Evolutionary conservation across 2,329 filamentous ascomycete genomes (phyloP).

Genomic region (Erysiphe neolycopersici): DNA sequence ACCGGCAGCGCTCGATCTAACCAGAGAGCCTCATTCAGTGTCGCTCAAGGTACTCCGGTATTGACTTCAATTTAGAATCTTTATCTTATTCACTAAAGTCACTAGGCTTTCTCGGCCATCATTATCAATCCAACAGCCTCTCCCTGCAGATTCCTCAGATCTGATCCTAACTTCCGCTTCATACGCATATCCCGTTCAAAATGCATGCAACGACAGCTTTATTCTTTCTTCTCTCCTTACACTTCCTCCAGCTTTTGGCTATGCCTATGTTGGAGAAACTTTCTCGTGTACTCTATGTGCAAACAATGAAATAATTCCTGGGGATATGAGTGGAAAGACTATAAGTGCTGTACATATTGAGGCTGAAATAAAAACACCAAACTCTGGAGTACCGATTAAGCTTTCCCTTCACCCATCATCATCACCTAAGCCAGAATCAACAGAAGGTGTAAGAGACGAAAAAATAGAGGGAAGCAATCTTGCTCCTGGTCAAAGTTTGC

Average conservation of each 20-base stretch:
- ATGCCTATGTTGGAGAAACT: constrained; percentile 82
- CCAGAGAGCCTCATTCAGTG: constrained; percentile 53
- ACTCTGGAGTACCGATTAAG: constrained; percentile 29
- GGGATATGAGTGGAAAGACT: constrained; percentile 15
- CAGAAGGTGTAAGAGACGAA: neutral
- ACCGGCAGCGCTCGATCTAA: constrained; percentile 10
- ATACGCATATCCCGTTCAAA: constrained; percentile 37
- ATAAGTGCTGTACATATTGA: constrained; percentile 59
- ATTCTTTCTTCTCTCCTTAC: constrained; percentile 42
- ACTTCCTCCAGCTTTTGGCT: constrained; percentile 73
- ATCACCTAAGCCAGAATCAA: constrained; percentile 1
- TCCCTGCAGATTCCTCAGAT: constrained; percentile 17
- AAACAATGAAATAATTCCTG: constrained; percentile 50
- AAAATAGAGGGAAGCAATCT: constrained; percentile 21
- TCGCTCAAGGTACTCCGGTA: constrained; percentile 53
- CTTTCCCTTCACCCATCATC: constrained; percentile 24
- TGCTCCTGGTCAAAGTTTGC: constrained; percentile 37
- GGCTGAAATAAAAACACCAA: constrained; percentile 86
- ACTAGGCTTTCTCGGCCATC: constrained; percentile 57
- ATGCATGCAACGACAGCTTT: constrained; percentile 18
- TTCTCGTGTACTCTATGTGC: constrained; percentile 88
- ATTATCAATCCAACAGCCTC: constrained; percentile 42
- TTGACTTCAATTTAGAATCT: neutral
- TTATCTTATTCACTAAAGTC: constrained; percentile 1
- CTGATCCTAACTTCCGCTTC: constrained; percentile 26